Evolutionary conservation across 2,329 filamentous ascomycete species (phyloP).

Genomic region (Fusarium sp.): DNA sequence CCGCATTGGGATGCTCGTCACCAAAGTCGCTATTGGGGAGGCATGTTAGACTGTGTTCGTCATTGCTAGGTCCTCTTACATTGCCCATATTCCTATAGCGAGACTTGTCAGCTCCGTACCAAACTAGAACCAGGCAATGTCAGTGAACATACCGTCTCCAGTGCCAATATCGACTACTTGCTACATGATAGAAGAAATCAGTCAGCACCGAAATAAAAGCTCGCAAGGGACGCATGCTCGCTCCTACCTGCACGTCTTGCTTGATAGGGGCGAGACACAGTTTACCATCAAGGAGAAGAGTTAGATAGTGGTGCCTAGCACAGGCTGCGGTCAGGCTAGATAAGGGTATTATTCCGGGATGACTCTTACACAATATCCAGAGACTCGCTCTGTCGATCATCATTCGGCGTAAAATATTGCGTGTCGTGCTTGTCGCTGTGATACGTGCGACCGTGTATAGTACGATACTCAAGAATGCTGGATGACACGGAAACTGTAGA

Average conservation of each 20-base stretch:
- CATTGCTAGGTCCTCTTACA: constrained; percentile 8
- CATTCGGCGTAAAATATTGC: constrained; percentile 32
- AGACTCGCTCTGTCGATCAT: constrained; percentile 30
- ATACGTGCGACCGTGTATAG: constrained; percentile 27
- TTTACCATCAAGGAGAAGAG: constrained; percentile 16
- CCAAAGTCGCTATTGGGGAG: constrained; percentile 18
- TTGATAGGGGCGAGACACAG: constrained; percentile 27
- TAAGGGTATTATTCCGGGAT: too few species aligned
- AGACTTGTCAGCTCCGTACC: background rate
- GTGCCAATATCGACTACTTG: constrained; percentile 32
- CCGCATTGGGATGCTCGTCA: constrained; percentile 19
- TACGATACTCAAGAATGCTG: constrained; percentile 33
- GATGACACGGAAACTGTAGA: constrained; percentile 28
- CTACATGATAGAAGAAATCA: background rate
- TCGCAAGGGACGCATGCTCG: background rate
- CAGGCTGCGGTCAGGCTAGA: too few species aligned
- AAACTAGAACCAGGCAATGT: background rate
- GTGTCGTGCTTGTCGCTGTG: constrained; percentile 26
- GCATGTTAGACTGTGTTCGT: background rate
- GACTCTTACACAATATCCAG: constrained; percentile 32
- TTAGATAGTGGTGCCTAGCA: constrained; percentile 31
- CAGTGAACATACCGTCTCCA: constrained; percentile 11
- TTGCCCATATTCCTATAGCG: constrained; percentile 30
- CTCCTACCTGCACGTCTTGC: constrained; percentile 12
- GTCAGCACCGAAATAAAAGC: background rate